These are phyloP conservation scores for Ceratocystiopsis minuta DNA, from an alignment of 2,329 filamentous ascomycete species.

Conservation along the genomic window DNA sequence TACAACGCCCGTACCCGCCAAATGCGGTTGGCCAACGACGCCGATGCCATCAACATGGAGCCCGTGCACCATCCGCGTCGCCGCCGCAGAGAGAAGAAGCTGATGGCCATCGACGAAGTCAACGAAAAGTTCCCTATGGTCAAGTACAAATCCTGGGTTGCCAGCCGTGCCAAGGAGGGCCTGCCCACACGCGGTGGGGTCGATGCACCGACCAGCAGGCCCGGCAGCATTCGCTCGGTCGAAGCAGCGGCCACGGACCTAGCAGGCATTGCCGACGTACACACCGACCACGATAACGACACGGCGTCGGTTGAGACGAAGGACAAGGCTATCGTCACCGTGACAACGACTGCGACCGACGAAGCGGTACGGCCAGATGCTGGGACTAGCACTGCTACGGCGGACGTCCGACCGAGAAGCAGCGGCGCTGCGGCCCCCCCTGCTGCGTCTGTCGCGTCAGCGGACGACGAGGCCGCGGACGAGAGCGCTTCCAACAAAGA, in stretches of 20 bases:
- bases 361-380: not conserved
- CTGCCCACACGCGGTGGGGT: constrained; percentile 74
- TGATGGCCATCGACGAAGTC: constrained; percentile 98
- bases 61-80: constrained; percentile 73
- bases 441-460: constrained; percentile 1
- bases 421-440: too few species aligned
- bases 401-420: too few species aligned
- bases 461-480: constrained; percentile 7
- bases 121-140: constrained; percentile 90
- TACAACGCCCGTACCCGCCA: constrained; percentile 90
- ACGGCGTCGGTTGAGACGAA: too few species aligned
- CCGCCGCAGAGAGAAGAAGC: constrained; percentile 83
- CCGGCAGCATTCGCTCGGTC: constrained; percentile 49
- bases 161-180: constrained; percentile 64
- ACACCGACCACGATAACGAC: too few species aligned
- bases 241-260: not conserved
- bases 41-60: constrained; percentile 75
- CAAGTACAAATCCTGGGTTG: constrained; percentile 94
- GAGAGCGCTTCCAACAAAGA: constrained; percentile 10
- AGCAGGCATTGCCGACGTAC: not conserved
- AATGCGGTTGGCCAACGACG: constrained; percentile 54
- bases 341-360: not conserved
- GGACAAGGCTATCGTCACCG: too few species aligned
- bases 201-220: constrained; percentile 46
- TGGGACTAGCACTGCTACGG: not conserved